Base-by-base conservation (phyloP, 208 protist genomes). In the Leishmania amazonensis region DNA sequence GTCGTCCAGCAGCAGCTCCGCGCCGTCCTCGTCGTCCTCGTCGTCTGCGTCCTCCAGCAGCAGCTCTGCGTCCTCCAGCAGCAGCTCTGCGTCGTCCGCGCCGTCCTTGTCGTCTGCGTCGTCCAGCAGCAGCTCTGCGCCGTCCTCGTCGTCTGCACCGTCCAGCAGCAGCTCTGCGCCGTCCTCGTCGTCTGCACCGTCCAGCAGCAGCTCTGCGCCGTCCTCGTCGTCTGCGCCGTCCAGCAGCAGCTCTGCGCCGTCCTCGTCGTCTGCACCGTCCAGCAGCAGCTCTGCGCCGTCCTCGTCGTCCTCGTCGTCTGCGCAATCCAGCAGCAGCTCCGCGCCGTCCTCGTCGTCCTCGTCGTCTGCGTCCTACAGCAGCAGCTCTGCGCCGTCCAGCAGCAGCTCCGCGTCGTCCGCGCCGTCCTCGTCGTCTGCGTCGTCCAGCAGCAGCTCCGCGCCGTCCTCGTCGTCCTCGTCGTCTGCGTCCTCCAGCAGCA, bases 111-210 rank as follows among this genome's bases (percentile, higher is more conserved):
- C 31, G 31, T 35, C 31, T 35, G 31, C 31, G 31, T 35, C 31
- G 31, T 35, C 31, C 31, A 72, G 67, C 40, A 72, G 67, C 67
- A 72, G 67, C 67, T 72, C 67, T 0, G 67, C 67, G 7, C 28
- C 35, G 65, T 71, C 65, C 15, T 71, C 65, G 62, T 71, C 65
- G 38, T 71, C 65, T 71, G 65, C 65, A 2, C 38, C 65, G 65
- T 71, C 65, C 65, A 71, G 65, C 65, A 71, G 65, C 65, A 71
- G 54, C 54, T 60, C 54, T 0, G 54, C 54, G 21, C 54, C 21
- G 54, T 60, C 54, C 21, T 60, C 54, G 54, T 60, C 54, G 54
- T 21, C 54, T n/a, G 21, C 54, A 7, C 54, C 54, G 54, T 60
- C 54, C 54, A 60, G 54, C 54, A 60, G 54, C 54, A 60, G 54